A percentile compares a stretch with the other conserved stretches of the same genome.
These are phyloP conservation scores for Scedosporium dehoogii DNA, from an alignment of 2,329 filamentous ascomycete genomes.

Conservation along the genomic window DNA sequence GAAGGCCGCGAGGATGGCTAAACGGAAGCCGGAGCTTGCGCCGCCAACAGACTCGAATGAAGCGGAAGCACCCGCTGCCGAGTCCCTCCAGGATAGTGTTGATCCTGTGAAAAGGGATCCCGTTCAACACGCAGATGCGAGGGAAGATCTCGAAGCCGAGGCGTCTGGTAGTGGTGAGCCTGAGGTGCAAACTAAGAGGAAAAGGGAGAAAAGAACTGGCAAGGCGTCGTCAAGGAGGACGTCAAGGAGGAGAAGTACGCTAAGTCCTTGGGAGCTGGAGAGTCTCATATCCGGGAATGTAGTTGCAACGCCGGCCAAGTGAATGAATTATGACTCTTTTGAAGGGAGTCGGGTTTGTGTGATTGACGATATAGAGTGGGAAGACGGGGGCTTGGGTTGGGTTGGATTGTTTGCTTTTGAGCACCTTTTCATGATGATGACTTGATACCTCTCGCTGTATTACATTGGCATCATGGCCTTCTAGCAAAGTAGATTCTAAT, in stretches of 20 bases:
- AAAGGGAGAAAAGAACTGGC: slow-evolving; percentile 41
- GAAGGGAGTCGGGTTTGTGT: not conserved
- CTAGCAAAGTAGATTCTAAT: not conserved
- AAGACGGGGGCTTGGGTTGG: not conserved
- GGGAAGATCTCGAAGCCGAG: slow-evolving; percentile 10
- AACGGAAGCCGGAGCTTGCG: slow-evolving; percentile 10
- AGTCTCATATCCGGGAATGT: slow-evolving; percentile 41
- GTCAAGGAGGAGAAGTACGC: slow-evolving; percentile 60
- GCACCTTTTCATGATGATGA: not conserved
- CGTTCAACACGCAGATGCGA: slow-evolving; percentile 8
- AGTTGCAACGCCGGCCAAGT: not conserved
- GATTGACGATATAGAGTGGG: slow-evolving; percentile 1
- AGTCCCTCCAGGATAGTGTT: slow-evolving; percentile 14
- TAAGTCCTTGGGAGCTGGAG: slow-evolving; percentile 67
- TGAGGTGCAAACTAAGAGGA: slow-evolving; percentile 28
- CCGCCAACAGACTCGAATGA: slow-evolving; percentile 12
- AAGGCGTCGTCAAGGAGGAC: slow-evolving; percentile 52
- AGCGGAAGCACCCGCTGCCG: slow-evolving; percentile 7
- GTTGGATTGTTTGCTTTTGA: not conserved
- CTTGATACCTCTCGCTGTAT: slow-evolving; percentile 2
- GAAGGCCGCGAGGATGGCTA: slow-evolving; percentile 36
- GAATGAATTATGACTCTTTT: not conserved
- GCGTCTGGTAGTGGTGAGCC: slow-evolving; percentile 4
- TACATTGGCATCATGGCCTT: not conserved
- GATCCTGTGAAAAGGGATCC: slow-evolving; percentile 26